Conservation (phyloP, 1,284 basidiomycete genomes). For the Ceratobasidium sp. region DNA sequence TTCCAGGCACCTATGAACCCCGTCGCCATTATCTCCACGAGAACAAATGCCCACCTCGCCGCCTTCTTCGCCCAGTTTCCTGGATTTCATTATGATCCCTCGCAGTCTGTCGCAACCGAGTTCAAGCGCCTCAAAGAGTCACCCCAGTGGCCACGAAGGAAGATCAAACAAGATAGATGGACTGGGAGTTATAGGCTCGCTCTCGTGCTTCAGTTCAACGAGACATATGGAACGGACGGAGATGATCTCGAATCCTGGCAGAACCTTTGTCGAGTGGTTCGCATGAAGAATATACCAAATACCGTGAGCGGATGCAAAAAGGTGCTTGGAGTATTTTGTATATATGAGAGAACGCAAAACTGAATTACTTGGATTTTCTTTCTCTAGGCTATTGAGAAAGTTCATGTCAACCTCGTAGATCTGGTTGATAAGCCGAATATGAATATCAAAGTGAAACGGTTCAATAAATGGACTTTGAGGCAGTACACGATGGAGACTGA, state of each 20-base stretch:
- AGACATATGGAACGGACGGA: slow-evolving; percentile 7
- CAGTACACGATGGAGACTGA: neutral
- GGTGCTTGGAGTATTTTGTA: neutral
- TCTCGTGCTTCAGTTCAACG: slow-evolving; percentile 18
- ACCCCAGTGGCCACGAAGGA: slow-evolving; percentile 51
- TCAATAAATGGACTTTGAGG: neutral
- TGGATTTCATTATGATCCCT: slow-evolving; percentile 2
- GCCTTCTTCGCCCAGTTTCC: slow-evolving; percentile 3
- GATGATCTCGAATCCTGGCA: slow-evolving; percentile 10
- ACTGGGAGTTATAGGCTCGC: neutral
- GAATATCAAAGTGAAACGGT: neutral
- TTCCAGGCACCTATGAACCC: no score
- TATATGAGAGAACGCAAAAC: neutral
- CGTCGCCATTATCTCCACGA: no score
- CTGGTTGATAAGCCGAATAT: slow-evolving; percentile 2
- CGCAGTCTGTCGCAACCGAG: neutral
- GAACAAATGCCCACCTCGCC: neutral
- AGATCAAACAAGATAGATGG: slow-evolving; percentile 30
- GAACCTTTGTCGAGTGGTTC: slow-evolving; percentile 2
- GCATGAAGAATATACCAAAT: neutral
- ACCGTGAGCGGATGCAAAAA: neutral
- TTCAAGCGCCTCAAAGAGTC: slow-evolving; percentile 48
- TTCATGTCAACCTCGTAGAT: slow-evolving; percentile 11
- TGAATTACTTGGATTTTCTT: no score
- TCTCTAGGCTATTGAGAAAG: neutral